Conservation (phyloP, 106 monocot species). For the Vanilla planifolia region DNA sequence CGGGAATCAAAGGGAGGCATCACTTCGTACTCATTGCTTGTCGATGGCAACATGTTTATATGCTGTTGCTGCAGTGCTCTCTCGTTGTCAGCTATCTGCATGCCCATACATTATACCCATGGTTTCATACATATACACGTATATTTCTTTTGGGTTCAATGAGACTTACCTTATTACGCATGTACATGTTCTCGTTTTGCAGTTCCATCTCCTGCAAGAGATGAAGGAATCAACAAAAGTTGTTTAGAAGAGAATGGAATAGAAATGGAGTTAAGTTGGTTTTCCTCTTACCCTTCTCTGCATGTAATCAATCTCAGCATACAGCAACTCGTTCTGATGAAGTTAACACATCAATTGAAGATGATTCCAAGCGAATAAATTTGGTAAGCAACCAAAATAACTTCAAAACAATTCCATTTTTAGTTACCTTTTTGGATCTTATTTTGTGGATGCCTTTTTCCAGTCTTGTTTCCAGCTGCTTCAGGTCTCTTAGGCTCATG, state of each 20-base stretch:
- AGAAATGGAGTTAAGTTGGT: background rate
- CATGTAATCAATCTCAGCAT: slow-evolving; percentile 42
- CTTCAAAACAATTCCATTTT: background rate
- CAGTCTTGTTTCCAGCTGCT: slow-evolving; percentile 21
- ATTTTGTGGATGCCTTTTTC: slow-evolving; percentile 27
- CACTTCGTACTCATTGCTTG: slow-evolving; percentile 21
- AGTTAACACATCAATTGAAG: background rate
- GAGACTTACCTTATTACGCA: slow-evolving; percentile 29
- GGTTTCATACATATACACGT: too few species aligned
- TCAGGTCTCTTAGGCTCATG: slow-evolving; percentile 23
- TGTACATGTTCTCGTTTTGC: slow-evolving; percentile 37
- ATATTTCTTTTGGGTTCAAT: background rate
- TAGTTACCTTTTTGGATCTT: slow-evolving; percentile 20
- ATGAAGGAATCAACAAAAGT: background rate
- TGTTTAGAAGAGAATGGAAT: background rate
- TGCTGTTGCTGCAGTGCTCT: slow-evolving; percentile 30
- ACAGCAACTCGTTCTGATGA: slow-evolving; percentile 28
- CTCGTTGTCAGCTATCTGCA: slow-evolving; percentile 42
- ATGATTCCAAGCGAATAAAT: background rate
- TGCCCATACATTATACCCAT: background rate
- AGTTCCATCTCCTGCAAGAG: slow-evolving; percentile 32
- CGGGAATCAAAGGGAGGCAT: slow-evolving; percentile 36
- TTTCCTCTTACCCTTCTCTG: slow-evolving; percentile 32
- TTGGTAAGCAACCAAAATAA: background rate
- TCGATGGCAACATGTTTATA: slow-evolving; percentile 22